Evolutionary conservation across 192 early-diverging fungal species (phyloP).

Genomic region (Linderina pennispora): DNA sequence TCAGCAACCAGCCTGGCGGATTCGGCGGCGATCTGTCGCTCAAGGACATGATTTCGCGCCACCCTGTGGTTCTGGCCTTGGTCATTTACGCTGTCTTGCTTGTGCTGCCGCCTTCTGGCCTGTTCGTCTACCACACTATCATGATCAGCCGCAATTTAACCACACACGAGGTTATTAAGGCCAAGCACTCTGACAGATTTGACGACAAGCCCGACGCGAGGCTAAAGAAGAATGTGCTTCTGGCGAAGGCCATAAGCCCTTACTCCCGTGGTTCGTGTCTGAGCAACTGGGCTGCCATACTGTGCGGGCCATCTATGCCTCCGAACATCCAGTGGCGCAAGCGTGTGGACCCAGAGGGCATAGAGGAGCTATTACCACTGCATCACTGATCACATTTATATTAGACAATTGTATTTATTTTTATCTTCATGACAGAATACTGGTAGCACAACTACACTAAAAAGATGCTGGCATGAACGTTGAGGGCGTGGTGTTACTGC

Average conservation of each 20-base stretch:
- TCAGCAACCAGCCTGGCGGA: background rate
- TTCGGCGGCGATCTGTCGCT: no score
- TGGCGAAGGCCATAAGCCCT: no score
- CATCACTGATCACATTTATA: no score
- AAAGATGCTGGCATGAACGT: no score
- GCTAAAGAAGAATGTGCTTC: no score
- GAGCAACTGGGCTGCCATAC: background rate
- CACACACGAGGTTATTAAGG: constrained; percentile 68
- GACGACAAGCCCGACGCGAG: no score
- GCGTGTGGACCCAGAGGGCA: background rate
- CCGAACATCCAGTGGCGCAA: background rate
- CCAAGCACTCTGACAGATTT: constrained; percentile 1
- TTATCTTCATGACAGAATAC: no score
- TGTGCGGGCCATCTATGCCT: background rate
- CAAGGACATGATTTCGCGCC: constrained; percentile 2
- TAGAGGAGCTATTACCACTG: no score
- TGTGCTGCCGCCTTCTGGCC: constrained; percentile 56
- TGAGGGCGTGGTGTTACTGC: no score
- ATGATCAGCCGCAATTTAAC: constrained; percentile 57
- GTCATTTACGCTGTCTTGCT: constrained; percentile 56
- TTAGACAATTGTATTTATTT: no score
- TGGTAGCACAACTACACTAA: no score
- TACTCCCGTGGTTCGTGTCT: background rate
- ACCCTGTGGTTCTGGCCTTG: constrained; percentile 45
- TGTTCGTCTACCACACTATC: constrained; percentile 62